Evolutionary conservation across 164 flowering plant genomes (phyloP).

Genomic region (Vitis labrusca): DNA sequence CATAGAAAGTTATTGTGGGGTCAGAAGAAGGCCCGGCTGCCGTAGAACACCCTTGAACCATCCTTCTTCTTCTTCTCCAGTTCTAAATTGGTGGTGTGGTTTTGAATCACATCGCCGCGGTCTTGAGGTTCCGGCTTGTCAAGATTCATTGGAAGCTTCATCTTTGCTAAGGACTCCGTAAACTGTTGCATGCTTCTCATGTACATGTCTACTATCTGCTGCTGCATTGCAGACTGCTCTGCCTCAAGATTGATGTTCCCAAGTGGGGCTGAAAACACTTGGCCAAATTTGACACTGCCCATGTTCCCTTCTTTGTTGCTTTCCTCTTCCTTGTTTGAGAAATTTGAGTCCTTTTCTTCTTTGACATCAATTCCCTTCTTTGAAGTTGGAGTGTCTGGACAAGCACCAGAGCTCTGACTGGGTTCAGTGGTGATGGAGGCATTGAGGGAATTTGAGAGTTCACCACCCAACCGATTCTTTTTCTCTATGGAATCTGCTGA

Average conservation of each 20-base stretch:
- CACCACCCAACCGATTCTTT: slow-evolving; percentile 28
- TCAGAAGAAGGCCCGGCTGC: slow-evolving; percentile 83
- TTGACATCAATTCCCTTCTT: slow-evolving; percentile 29
- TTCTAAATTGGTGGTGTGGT: slow-evolving; percentile 26
- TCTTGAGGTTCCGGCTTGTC: slow-evolving; percentile 36
- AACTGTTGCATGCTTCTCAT: slow-evolving; percentile 97
- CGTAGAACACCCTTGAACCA: slow-evolving; percentile 81
- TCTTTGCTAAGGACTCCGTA: slow-evolving; percentile 80
- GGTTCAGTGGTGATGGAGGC: slow-evolving; percentile 23
- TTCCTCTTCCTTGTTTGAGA: slow-evolving; percentile 33
- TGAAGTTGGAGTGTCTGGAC: slow-evolving; percentile 65
- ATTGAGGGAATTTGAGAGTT: slow-evolving; percentile 29
- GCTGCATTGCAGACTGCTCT: slow-evolving; percentile 81
- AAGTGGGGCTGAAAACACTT: slow-evolving; percentile 47
- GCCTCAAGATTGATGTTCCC: slow-evolving; percentile 50
- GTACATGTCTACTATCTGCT: slow-evolving; percentile 89
- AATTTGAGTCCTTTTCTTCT: slow-evolving; percentile 26
- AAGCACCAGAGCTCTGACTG: slow-evolving; percentile 22
- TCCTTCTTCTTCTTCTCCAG: slow-evolving; percentile 60
- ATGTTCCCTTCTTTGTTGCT: slow-evolving; percentile 21
- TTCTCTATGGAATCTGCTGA: slow-evolving; percentile 48
- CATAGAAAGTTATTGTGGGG: too few species aligned
- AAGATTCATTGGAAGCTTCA: slow-evolving; percentile 91
- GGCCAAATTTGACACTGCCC: slow-evolving; percentile 28
- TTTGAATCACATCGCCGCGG: slow-evolving; percentile 38